Base-by-base conservation (phyloP, 2,329 filamentous ascomycete genomes). In the Biscogniauxia marginata region DNA sequence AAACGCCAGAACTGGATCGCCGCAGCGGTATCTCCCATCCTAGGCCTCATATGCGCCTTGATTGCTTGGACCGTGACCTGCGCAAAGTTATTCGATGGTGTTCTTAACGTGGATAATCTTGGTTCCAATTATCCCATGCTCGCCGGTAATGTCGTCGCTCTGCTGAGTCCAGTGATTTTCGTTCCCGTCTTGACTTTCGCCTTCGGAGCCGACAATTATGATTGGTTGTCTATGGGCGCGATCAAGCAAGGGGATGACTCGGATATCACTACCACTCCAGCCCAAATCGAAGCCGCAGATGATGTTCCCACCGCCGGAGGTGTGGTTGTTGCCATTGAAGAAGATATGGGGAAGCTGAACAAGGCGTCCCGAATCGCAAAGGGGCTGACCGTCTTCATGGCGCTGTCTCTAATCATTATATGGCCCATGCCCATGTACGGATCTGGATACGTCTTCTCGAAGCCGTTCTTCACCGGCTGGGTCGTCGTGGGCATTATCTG, bases 41-140 rank as follows among this genome's bases (percentile, higher is more conserved):
- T 91, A 1, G 89, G 88, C 7, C 80, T 92, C 4, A 76, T 75
- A 22, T 85, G 84, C 62, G 84, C 87, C 0, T 75, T 92, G 18
- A 85, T 86, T 56, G 87, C 87, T 23, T 92, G 89, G 89, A 82
- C 91, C 3, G 88, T 91, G 4, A 91, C 88, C 0, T 82, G 89
- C 7, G 85, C 88, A 68, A 84, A 82, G 60, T 71, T 89, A 66
- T 88, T 48, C 48, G 52, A 84, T 64, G 88, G 88, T n/a, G 74
- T 75, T 1, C 80, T 96, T 19, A 83, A 79, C 45, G 88, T 96
- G 34, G 79, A 76, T 0, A 89, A 86, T 62, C 92, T 90, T 0
- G 91, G 91, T 1, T 82, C 85, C 43, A 93, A 95, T 74, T 84
- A 88, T 61, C 89, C 90, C 16, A 95, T 95, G 90, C 75, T 96